A percentile compares a stretch with the other conserved stretches of the same genome.
phyloP scores from a whole-genome alignment of 805 yeast genomes.

The Wickerhamomyces mucosus region DNA sequence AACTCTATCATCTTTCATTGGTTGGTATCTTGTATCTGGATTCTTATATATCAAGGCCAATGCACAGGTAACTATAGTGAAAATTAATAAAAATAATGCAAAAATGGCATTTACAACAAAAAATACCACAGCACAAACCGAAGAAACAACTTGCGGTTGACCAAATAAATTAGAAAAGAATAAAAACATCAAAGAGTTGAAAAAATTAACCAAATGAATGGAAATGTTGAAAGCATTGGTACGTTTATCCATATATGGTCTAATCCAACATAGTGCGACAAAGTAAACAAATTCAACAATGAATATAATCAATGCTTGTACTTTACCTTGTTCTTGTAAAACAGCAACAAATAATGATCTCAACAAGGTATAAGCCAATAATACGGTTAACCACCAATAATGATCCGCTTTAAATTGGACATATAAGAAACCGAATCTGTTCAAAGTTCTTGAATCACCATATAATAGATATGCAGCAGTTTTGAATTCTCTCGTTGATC shows the following conservation, averaged over 20 bases:
- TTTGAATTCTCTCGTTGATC: constrained; percentile 61
- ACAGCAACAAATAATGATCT: constrained; percentile 83
- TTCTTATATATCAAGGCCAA: constrained; percentile 79
- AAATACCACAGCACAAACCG: constrained; percentile 84
- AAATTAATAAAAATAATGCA: constrained; percentile 70
- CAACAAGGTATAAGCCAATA: constrained; percentile 55
- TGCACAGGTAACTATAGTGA: constrained; percentile 82
- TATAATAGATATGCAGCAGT: constrained; percentile 88
- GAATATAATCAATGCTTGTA: constrained; percentile 71
- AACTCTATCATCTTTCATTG: constrained; percentile 92
- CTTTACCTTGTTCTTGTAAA: constrained; percentile 71
- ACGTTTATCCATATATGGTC: constrained; percentile 92
- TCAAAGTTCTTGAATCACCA: constrained; percentile 73
- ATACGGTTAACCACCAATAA: constrained; percentile 71
- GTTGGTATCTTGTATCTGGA: constrained; percentile 93
- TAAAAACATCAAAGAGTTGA: constrained; percentile 80
- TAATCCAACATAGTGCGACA: constrained; percentile 50
- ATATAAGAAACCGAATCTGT: constrained; percentile 86
- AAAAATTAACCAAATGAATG: constrained; percentile 66
- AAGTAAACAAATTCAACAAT: constrained; percentile 67
- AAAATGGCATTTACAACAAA: constrained; percentile 85
- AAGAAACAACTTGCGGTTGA: constrained; percentile 81
- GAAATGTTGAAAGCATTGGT: constrained; percentile 90
- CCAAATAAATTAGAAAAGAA: constrained; percentile 80
- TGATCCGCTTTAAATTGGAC: constrained; percentile 83